Evolutionary conservation across 2,329 filamentous ascomycete species (phyloP), one percentile per base, ranked within the genome.

Genomic region (Geosmithia morbida): DNA sequence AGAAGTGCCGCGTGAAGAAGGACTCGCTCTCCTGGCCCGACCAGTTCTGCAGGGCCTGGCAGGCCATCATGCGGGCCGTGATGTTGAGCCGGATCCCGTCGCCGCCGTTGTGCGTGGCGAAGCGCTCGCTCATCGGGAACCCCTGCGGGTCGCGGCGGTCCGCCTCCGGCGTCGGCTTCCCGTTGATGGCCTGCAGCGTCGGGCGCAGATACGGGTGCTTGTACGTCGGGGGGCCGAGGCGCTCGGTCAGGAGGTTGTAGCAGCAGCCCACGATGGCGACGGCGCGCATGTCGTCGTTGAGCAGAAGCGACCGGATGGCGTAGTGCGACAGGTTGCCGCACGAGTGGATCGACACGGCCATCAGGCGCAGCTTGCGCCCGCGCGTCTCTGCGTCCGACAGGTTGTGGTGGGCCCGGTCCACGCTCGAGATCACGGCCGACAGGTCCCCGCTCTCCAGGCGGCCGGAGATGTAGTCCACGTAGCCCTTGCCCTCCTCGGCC

Each of bases 281-380:
- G n/a, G 88, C 87, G 30, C 80, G 79, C 48, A 97, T 89, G 4
- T 81, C 77, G 0, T 85, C 83, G 59, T 96, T 97, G 49, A 94
- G 67, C 2, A 89, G 66, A 18, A 98, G 75, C 1, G 90, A 94
- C 14, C 87, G 81, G 49, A 98, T 82, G 10, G 86, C 92, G 59
- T 94, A 89, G 62, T 98, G 92, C 1, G 94, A 85, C n/a, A 98
- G 79, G 55, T 98, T 97, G 26, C 92, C 92, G 60, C 92, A 98
- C 1, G 90, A 97, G 63, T 98, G 92, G 17, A 98, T 86, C 0
- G 92, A 97, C 29, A 97, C 82, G 16, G 90, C 85, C 82, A 96
- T 88, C 39, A 94, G 70, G 10, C 66, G 67, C 50, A 71, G 67
- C 14, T 70, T 64, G 17, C 61, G 53, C 49, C 63, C 57, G 43